Evolutionary conservation across 352 stramenopile genomes (phyloP).

Genomic region (Phytophthora crassamura): DNA sequence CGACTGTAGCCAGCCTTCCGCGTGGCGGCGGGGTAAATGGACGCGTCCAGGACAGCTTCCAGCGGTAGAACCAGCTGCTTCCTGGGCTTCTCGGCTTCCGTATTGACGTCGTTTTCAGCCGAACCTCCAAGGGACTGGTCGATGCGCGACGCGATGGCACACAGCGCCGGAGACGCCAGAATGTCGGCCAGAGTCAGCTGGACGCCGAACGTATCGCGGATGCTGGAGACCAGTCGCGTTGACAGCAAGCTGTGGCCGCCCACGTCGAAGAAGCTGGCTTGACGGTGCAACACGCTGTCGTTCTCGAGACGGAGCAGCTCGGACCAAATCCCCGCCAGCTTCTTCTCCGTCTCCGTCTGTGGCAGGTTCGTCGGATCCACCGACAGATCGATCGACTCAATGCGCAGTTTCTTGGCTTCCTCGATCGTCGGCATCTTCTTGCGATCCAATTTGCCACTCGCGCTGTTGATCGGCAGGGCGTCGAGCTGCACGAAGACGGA

Average conservation of each 20-base stretch:
- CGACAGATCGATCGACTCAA: slow-evolving; percentile 77
- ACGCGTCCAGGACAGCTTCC: slow-evolving; percentile 69
- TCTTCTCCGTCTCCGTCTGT: slow-evolving; percentile 66
- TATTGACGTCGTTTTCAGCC: slow-evolving; percentile 1
- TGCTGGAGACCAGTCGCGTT: slow-evolving; percentile 73
- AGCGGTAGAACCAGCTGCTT: slow-evolving; percentile 69
- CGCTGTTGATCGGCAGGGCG: slow-evolving; percentile 86
- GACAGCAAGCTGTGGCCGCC: slow-evolving; percentile 83
- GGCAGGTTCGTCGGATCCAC: slow-evolving; percentile 48
- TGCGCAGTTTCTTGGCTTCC: slow-evolving; percentile 69
- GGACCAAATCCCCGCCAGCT: slow-evolving; percentile 68
- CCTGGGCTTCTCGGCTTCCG: slow-evolving; percentile 10
- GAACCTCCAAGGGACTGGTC: slow-evolving; percentile 38
- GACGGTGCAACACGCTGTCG: slow-evolving; percentile 58
- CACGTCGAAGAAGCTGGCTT: slow-evolving; percentile 83
- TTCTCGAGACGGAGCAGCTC: slow-evolving; percentile 72
- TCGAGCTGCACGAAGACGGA: slow-evolving; percentile 84
- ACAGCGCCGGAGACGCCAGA: slow-evolving; percentile 62
- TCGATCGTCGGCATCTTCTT: slow-evolving; percentile 86
- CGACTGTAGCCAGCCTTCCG: slow-evolving; percentile 80
- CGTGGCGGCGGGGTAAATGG: slow-evolving; percentile 77
- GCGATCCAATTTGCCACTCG: slow-evolving; percentile 90
- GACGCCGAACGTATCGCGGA: slow-evolving; percentile 68
- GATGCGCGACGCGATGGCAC: slow-evolving; percentile 63
- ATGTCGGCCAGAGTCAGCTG: slow-evolving; percentile 83